Conservation (phyloP, 352 stramenopile species). For the Phytophthora syringae region DNA sequence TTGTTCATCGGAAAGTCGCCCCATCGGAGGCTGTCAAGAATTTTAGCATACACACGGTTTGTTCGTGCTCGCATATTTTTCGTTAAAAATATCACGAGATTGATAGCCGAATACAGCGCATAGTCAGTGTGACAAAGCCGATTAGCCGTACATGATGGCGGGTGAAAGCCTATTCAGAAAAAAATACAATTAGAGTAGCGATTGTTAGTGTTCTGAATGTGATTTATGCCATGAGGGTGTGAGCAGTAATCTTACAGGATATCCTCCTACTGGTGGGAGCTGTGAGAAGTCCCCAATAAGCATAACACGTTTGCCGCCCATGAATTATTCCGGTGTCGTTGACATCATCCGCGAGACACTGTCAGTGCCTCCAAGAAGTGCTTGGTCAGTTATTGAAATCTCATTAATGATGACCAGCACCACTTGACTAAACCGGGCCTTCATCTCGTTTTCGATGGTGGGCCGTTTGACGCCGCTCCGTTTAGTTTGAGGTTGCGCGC, state of each 20-base stretch:
- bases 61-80: slow-evolving; percentile 7
- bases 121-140: slow-evolving; percentile 12
- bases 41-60: background rate
- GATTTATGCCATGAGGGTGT: too few species aligned
- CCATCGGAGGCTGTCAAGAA: background rate
- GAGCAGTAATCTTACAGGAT: slow-evolving; percentile 22
- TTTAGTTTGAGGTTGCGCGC: slow-evolving; percentile 18
- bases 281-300: slow-evolving; percentile 35
- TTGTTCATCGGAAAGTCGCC: background rate
- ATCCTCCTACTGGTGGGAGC: slow-evolving; percentile 18
- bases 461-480: background rate
- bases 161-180: slow-evolving; percentile 6
- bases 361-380: slow-evolving; percentile 25
- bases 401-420: slow-evolving; percentile 33
- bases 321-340: background rate
- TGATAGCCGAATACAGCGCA: slow-evolving; percentile 14
- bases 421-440: slow-evolving; percentile 13
- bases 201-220: background rate
- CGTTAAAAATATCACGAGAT: slow-evolving; percentile 3
- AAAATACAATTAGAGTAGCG: background rate
- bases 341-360: slow-evolving; percentile 8
- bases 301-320: slow-evolving; percentile 36
- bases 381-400: slow-evolving; percentile 34
- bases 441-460: slow-evolving; percentile 27
- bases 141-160: background rate